Evolutionary conservation across 441 rosid species (phyloP).

Genomic region (Oxalis stricta): DNA sequence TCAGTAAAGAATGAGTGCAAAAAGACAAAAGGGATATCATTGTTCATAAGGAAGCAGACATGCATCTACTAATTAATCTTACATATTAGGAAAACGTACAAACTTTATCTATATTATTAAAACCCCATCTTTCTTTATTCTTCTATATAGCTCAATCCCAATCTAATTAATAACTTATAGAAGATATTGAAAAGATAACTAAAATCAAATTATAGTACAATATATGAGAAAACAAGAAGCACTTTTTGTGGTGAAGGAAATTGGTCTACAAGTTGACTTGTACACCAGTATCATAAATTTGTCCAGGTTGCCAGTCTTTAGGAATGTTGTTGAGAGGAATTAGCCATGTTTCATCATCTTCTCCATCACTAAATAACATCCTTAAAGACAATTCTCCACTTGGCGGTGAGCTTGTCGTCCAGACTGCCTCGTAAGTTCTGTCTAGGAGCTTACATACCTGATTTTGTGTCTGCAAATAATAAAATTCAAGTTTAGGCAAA

Average conservation of each 20-base stretch:
- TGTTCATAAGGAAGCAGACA: constrained; percentile 5
- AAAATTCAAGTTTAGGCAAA: constrained; percentile 7
- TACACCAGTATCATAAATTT: constrained; percentile 44
- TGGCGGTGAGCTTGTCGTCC: constrained; percentile 51
- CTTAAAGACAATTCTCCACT: constrained; percentile 41
- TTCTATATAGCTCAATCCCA: no score
- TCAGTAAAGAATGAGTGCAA: no score
- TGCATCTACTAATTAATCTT: no score
- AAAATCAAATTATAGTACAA: constrained; percentile 1
- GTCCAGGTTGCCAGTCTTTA: constrained; percentile 46
- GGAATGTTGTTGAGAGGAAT: constrained; percentile 47
- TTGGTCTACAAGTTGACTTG: constrained; percentile 23
- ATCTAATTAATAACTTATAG: no score
- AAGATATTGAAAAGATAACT: no score
- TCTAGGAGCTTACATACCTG: constrained; percentile 50
- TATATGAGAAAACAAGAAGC: neutral
- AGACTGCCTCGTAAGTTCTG: constrained; percentile 46
- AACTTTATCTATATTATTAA: neutral
- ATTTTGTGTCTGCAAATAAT: constrained; percentile 29
- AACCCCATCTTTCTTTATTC: no score
- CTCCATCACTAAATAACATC: constrained; percentile 43
- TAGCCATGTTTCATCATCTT: constrained; percentile 48
- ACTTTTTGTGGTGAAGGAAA: neutral
- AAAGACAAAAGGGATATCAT: no score
- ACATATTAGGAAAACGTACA: constrained; percentile 2